These are phyloP conservation scores for Crithidia acanthocephali DNA, from an alignment of 208 protist genomes.

Conservation along the genomic window DNA sequence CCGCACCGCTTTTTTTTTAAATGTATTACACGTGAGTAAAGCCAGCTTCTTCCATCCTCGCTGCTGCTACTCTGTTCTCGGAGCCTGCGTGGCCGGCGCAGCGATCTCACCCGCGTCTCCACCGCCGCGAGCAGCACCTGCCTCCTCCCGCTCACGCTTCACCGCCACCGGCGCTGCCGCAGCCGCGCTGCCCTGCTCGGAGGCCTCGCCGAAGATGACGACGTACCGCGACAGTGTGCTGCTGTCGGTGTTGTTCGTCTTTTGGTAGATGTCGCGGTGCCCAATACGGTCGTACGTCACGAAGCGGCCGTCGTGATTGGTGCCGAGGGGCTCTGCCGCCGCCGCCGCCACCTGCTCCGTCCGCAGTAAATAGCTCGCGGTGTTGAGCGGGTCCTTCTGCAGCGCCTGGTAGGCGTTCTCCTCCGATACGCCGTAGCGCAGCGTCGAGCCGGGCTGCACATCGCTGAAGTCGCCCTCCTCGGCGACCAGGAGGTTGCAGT, in stretches of 20 bases:
- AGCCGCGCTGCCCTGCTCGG: not conserved
- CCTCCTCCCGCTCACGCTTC: conserved; percentile 37
- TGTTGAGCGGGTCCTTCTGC: conserved; percentile 57
- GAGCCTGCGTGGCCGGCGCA: conserved; percentile 9
- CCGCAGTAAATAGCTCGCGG: conserved; percentile 73
- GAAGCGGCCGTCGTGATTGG: conserved; percentile 59
- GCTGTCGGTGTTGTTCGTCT: conserved; percentile 56
- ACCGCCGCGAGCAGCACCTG: not conserved
- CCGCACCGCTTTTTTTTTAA: too few species aligned
- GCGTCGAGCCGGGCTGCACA: conserved; percentile 21
- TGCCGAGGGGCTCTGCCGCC: conserved; percentile 27
- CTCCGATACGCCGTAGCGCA: conserved; percentile 52
- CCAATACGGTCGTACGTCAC: conserved; percentile 72
- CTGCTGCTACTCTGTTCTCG: conserved; percentile 8
- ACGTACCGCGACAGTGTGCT: conserved; percentile 65
- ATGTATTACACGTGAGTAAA: too few species aligned
- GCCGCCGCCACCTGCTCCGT: conserved; percentile 19
- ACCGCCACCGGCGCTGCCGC: not conserved
- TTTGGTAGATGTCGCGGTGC: conserved; percentile 60
- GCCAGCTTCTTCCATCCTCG: too few species aligned
- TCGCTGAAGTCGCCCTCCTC: conserved; percentile 41
- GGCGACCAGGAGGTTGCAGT: conserved; percentile 68
- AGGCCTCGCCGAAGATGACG: conserved; percentile 52
- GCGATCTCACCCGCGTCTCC: not conserved
- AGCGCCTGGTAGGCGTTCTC: conserved; percentile 78